phyloP scores from a whole-genome alignment of 352 stramenopile genomes.

The Peronospora farinosa region DNA sequence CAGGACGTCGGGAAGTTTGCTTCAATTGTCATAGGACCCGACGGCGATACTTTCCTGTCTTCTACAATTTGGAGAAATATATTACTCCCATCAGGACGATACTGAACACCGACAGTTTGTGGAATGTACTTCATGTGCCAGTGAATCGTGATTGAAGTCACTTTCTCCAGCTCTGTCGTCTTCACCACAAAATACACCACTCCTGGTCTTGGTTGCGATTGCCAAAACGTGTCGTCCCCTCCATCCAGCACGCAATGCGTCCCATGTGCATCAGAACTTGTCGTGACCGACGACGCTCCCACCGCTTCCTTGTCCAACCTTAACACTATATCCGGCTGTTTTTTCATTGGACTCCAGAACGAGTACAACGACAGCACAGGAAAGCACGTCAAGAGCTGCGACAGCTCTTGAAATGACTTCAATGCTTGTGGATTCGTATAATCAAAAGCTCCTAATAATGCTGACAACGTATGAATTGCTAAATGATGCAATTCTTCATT shows the following conservation, averaged over 20 bases:
- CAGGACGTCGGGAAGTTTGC: slow-evolving; percentile 38
- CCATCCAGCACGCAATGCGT: slow-evolving; percentile 53
- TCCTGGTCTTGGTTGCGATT: slow-evolving; percentile 51
- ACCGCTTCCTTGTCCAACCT: slow-evolving; percentile 38
- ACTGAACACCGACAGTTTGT: slow-evolving; percentile 52
- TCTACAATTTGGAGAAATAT: slow-evolving; percentile 41
- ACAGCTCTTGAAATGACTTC: slow-evolving; percentile 71
- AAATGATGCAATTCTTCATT: slow-evolving; percentile 78
- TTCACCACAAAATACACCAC: slow-evolving; percentile 47
- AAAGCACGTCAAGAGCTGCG: slow-evolving; percentile 67
- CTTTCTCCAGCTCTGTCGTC: slow-evolving; percentile 28
- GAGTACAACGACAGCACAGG: slow-evolving; percentile 72
- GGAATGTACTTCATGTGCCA: slow-evolving; percentile 71
- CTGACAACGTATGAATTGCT: slow-evolving; percentile 73
- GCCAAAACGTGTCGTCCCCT: slow-evolving; percentile 60
- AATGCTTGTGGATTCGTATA: slow-evolving; percentile 42
- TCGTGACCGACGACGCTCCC: slow-evolving; percentile 47
- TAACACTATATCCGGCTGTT: slow-evolving; percentile 50
- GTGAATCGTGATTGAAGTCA: slow-evolving; percentile 57
- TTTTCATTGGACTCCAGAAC: slow-evolving; percentile 79
- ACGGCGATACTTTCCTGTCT: slow-evolving; percentile 14
- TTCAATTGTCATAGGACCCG: slow-evolving; percentile 32
- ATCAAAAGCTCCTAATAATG: slow-evolving; percentile 67
- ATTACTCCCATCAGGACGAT: slow-evolving; percentile 31
- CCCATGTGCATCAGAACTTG: slow-evolving; percentile 39